Evolutionary conservation across 2,329 filamentous ascomycete species (phyloP).

Genomic region (Alternaria alternata): DNA sequence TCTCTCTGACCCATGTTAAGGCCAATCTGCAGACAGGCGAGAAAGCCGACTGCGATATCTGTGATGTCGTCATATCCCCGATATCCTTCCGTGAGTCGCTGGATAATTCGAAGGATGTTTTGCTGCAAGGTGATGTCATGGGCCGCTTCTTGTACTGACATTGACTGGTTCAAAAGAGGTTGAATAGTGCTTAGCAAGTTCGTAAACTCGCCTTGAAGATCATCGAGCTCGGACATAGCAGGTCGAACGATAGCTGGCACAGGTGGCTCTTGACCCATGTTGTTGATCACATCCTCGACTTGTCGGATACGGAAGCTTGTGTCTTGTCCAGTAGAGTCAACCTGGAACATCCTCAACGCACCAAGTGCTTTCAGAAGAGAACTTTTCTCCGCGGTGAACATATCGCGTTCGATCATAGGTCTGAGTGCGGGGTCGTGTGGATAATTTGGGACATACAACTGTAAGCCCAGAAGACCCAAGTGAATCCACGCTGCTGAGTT

Average conservation of each 20-base stretch:
- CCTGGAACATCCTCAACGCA: constrained; percentile 71
- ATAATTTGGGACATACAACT: constrained; percentile 84
- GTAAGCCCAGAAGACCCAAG: constrained; percentile 76
- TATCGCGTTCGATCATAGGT: constrained; percentile 68
- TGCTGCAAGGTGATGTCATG: constrained; percentile 53
- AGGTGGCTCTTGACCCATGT: constrained; percentile 72
- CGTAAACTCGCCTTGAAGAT: constrained; percentile 83
- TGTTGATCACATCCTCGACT: constrained; percentile 67
- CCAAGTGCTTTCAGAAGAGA: constrained; percentile 66
- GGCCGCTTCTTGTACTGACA: constrained; percentile 35
- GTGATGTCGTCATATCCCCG: constrained; percentile 86
- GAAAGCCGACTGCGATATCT: constrained; percentile 76
- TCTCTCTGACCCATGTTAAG: constrained; percentile 63
- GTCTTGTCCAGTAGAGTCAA: constrained; percentile 70
- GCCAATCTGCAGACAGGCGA: constrained; percentile 80
- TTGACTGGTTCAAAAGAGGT: constrained; percentile 35
- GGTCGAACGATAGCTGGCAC: constrained; percentile 77
- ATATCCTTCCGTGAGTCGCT: constrained; percentile 74
- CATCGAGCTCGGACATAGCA: constrained; percentile 68
- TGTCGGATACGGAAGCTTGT: constrained; percentile 72
- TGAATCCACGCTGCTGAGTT: constrained; percentile 72
- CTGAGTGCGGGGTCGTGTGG: constrained; percentile 80
- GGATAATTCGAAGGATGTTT: constrained; percentile 73
- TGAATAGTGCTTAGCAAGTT: constrained; percentile 66
- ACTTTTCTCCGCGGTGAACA: constrained; percentile 64